Evolutionary conservation across 805 yeast genomes (phyloP), one percentile per base, ranked within the genome.

Genomic region (Wickerhamomyces rabaulensis): DNA sequence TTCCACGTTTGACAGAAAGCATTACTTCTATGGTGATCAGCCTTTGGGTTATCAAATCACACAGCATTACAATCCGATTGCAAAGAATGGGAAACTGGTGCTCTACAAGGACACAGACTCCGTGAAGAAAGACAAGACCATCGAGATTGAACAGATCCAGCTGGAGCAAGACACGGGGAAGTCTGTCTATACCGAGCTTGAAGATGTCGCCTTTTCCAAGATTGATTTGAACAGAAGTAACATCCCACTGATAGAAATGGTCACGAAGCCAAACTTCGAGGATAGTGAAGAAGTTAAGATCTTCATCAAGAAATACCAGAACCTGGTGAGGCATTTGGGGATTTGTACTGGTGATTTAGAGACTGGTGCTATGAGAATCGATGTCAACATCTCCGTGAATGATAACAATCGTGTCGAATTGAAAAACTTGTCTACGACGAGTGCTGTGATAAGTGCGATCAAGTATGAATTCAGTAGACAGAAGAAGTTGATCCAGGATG

Each of bases 31-130:
- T 63, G 92, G 91, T 1, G 99, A 94, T 64, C 98, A 94, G 62
- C 99, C 99, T 0, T 66, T 86, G 44, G 99, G 99, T 1, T 94
- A 90, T 65, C 99, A 94, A 63, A 85, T 94, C 42, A 94, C 99
- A 0, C 99, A 94, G 65, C 87, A 80, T 59, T 88, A 77, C 61
- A 74, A 74, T 31, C 97, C 98, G 1, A 70, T 87, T 41, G 94
- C 97, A 2, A 69, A 64, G 27, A 73, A 78, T 42, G 99, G 99
- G 0, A 52, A 45, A 19, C 41, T 92, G 26, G 61, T 61, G 20
- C 62, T 92, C 37, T 60, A 57, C 10, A 65, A 74, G 31, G 63
- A 75, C 35, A 69, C 73, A 45, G 96, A 90, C 60, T 79, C 75
- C 9, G 69, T 79, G 2, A 58, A 67, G 2, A 62, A 51, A 6